Percentiles rank a stretch among this genome's conserved stretches.
Evolutionary conservation across 148 eudicot species (phyloP).

Genomic region (Vaccinium myrtillus): DNA sequence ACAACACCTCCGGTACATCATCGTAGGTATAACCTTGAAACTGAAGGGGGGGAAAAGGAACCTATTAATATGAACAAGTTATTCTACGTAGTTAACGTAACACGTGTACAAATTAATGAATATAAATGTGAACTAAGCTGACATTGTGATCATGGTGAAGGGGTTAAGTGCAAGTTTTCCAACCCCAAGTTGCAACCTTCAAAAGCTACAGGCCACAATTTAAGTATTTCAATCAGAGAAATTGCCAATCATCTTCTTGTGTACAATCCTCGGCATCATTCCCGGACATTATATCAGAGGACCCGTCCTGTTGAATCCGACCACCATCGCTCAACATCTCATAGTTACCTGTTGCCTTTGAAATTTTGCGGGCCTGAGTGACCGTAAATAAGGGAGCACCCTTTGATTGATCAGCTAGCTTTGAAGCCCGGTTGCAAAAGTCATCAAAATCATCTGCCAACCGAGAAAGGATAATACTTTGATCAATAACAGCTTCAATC

Average conservation of each 20-base stretch:
- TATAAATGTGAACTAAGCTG: constrained; percentile 8
- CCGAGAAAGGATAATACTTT: not conserved
- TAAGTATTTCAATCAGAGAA: constrained; percentile 39
- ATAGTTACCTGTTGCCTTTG: constrained; percentile 26
- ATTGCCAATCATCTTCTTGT: constrained; percentile 86
- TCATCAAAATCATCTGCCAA: constrained; percentile 72
- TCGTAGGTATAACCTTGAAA: not conserved
- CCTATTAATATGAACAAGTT: not conserved
- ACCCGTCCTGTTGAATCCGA: constrained; percentile 29
- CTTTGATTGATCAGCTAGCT: constrained; percentile 62
- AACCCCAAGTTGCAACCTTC: constrained; percentile 4
- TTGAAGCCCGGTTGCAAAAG: constrained; percentile 68
- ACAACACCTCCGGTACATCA: not conserved
- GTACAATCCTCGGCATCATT: constrained; percentile 27
- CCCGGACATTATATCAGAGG: constrained; percentile 37
- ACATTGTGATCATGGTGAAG: not conserved
- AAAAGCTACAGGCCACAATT: not conserved
- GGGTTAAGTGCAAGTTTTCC: not conserved
- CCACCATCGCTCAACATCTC: constrained; percentile 16
- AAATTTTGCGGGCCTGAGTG: constrained; percentile 40
- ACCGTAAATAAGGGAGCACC: constrained; percentile 90
- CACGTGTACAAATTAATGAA: constrained; percentile 6
- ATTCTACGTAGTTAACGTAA: not conserved
- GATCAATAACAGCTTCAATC: not conserved
- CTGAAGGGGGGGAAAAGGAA: not conserved